phyloP scores from a whole-genome alignment of 192 early-diverging fungal genomes.

The Backusella parvicylindrica region DNA sequence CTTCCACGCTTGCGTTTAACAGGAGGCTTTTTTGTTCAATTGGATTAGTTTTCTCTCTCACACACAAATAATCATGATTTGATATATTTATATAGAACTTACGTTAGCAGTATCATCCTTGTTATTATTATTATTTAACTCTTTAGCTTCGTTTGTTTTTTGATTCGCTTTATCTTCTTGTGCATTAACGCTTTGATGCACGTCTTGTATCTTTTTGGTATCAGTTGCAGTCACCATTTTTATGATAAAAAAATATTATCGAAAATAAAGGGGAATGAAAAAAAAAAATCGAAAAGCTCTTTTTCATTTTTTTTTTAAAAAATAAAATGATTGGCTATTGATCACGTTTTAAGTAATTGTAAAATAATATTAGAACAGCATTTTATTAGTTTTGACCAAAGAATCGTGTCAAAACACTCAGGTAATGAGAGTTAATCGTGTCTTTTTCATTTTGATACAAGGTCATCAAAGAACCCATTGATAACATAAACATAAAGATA shows the following conservation, averaged over 20 bases:
- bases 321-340: neutral
- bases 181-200: neutral
- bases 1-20: conserved; percentile 5
- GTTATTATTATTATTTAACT: neutral
- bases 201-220: no score
- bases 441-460: conserved; percentile 78
- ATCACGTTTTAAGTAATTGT: neutral
- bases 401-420: conserved; percentile 71
- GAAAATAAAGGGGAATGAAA: neutral
- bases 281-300: neutral
- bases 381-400: conserved; percentile 73
- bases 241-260: no score
- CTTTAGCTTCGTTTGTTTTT: neutral
- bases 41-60: neutral
- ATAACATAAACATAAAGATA: conserved; percentile 62
- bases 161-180: neutral
- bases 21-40: neutral
- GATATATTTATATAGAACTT: neutral
- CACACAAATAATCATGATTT: neutral
- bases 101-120: neutral
- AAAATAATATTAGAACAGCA: neutral
- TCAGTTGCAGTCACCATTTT: no score
- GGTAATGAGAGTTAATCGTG: conserved; percentile 70
- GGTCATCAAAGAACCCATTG: conserved; percentile 77
- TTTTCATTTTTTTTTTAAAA: neutral